Evolutionary conservation across 2,329 filamentous ascomycete genomes (phyloP).

Genomic region (Alternaria postmessia): DNA sequence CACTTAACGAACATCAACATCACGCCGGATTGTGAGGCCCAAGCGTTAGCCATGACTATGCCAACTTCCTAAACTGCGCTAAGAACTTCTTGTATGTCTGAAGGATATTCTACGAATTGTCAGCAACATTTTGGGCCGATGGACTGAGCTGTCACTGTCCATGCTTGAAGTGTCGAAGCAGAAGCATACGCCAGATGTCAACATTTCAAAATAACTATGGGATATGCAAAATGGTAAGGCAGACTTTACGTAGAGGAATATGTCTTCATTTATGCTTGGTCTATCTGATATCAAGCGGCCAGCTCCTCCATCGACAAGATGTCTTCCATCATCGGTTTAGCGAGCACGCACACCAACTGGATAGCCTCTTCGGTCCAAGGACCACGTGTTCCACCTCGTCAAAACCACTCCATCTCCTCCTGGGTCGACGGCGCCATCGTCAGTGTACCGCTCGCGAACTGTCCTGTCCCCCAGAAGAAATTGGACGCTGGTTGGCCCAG

Average conservation of each 20-base stretch:
- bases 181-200: neutral
- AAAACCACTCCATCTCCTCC: neutral
- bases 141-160: neutral
- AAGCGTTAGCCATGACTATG: neutral
- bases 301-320: neutral
- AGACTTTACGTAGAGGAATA: neutral
- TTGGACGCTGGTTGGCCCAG: neutral
- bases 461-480: conserved; percentile 2
- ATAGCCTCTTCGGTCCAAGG: neutral
- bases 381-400: neutral
- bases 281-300: neutral
- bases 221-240: neutral
- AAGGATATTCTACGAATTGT: no score
- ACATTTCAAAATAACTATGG: neutral
- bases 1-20: neutral
- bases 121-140: no score
- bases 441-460: neutral
- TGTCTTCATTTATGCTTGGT: neutral
- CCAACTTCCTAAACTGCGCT: neutral
- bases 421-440: neutral
- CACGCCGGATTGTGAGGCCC: neutral
- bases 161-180: neutral
- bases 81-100: neutral
- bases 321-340: neutral
- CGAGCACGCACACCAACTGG: neutral